Evolutionary conservation across 1,284 basidiomycete genomes (phyloP), one percentile per base, ranked within the genome.

Genomic region (Jaminaea rosea): DNA sequence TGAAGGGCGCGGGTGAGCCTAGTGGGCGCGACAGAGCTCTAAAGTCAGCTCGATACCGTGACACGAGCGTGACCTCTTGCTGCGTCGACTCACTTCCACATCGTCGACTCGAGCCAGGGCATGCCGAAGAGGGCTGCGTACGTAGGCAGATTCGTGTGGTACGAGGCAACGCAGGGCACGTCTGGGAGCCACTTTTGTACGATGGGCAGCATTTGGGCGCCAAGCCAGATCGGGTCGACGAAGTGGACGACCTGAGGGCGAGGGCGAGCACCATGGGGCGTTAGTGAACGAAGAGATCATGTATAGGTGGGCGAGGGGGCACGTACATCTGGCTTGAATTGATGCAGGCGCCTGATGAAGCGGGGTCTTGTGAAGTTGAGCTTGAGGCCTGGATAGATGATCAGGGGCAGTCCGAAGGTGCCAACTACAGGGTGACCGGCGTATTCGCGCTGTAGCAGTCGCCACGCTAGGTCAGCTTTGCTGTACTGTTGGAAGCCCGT

Each of bases 331-430:
- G 80, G 80, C 55, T 79, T 65, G 64, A 76, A 76, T 32, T 75
- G 73, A 34, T 69, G 64, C 23, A 76, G 52, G 15, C 77, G 73
- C n/a, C 75, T 68, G 48, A 81, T 65, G 62, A 82, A 81, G 37
- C 77, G 76, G 1, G 79, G 80, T 1, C 80, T 77, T 44, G 80
- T 74, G 58, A 82, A 82, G 69, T 82, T 82, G 61, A 82, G 76
- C 69, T 79, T 80, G 44, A 82, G 74, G 0, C 79, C 79, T 0
- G 79, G 79, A 56, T 80, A 81, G 37, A 80, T 72, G 29, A 80
- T 66, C 3, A 81, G 71, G 0, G 80, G 80, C 5, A 82, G 73
- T 13, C 80, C 80, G n/a, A 77, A 73, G 0, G 80, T 81, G 7
- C 80, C 79, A 5, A 80, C 78, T 0, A 81, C 75, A 2, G 79